These are phyloP conservation scores for Candida tibetensis DNA, from an alignment of 805 yeast species.

Conservation along the genomic window DNA sequence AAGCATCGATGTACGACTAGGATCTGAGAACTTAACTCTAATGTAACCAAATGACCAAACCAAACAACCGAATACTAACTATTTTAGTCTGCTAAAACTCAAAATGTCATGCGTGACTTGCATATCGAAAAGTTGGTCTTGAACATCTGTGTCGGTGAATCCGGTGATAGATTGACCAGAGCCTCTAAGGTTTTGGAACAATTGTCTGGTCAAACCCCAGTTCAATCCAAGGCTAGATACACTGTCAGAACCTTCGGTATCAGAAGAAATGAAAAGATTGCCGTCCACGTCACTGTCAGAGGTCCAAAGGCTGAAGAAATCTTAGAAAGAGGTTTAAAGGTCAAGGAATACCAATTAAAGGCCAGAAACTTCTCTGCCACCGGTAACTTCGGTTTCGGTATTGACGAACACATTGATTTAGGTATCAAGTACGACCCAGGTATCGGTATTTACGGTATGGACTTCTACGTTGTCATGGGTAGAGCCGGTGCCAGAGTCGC, in stretches of 20 bases:
- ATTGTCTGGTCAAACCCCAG: slow-evolving; percentile 99
- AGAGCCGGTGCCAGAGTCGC: slow-evolving; percentile 99
- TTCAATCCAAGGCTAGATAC: slow-evolving; percentile 99
- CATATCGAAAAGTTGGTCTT: slow-evolving; percentile 99
- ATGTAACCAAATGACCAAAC: no score
- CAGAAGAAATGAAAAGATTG: slow-evolving; percentile 99
- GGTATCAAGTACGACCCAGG: slow-evolving; percentile 99
- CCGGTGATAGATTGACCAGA: slow-evolving; percentile 99
- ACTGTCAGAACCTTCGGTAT: slow-evolving; percentile 99
- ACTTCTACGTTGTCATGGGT: slow-evolving; percentile 98
- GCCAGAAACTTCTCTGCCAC: slow-evolving; percentile 95
- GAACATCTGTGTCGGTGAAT: slow-evolving; percentile 99
- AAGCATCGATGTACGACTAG: no score
- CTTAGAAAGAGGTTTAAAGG: slow-evolving; percentile 99
- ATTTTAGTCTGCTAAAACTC: slow-evolving; percentile 44
- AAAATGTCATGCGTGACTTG: slow-evolving; percentile 97
- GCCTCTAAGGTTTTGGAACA: slow-evolving; percentile 99
- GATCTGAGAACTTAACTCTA: no score
- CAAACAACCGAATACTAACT: slow-evolving; percentile 9
- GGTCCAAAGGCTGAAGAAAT: slow-evolving; percentile 99
- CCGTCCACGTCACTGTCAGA: slow-evolving; percentile 98
- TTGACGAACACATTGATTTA: slow-evolving; percentile 98
- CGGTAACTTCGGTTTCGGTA: slow-evolving; percentile 99
- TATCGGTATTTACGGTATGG: slow-evolving; percentile 99
- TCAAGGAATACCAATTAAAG: slow-evolving; percentile 97